Conservation (phyloP, 2,329 filamentous ascomycete genomes). For the Penicillium paneum region DNA sequence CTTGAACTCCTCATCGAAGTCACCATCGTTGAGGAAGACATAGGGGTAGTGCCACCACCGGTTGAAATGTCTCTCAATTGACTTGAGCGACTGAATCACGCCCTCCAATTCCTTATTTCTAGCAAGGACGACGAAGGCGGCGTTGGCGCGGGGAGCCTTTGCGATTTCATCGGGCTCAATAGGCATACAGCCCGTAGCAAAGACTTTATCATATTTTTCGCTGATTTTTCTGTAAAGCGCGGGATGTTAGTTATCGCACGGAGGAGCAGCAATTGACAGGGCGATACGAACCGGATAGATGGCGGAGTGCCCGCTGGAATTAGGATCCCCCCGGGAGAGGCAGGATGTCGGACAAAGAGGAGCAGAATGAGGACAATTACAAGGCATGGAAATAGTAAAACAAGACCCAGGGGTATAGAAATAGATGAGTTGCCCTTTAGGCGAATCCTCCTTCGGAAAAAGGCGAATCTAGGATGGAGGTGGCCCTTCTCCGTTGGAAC, state of each 20-base stretch:
- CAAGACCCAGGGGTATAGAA: constrained; percentile 87
- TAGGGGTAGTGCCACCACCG: constrained; percentile 98
- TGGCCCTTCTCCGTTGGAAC: constrained; percentile 44
- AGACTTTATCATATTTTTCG: constrained; percentile 95
- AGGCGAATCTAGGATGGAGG: constrained; percentile 60
- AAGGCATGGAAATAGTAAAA: constrained; percentile 87
- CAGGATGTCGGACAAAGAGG: constrained; percentile 83
- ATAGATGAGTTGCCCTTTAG: constrained; percentile 88
- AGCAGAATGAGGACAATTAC: constrained; percentile 87
- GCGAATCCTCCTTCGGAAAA: constrained; percentile 81
- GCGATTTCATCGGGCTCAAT: constrained; percentile 64
- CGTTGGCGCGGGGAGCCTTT: constrained; percentile 72
- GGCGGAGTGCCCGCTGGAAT: constrained; percentile 87
- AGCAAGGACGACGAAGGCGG: constrained; percentile 91
- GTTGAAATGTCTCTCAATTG: constrained; percentile 98
- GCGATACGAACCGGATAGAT: constrained; percentile 71
- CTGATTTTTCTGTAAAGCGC: constrained; percentile 73
- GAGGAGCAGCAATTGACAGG: background rate
- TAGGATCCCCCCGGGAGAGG: constrained; percentile 74
- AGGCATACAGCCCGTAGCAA: constrained; percentile 78
- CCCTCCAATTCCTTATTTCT: constrained; percentile 95
- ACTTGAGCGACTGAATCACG: constrained; percentile 94
- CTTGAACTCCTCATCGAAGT: constrained; percentile 94
- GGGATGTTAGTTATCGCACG: constrained; percentile 15
- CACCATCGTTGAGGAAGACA: constrained; percentile 95